Conservation (phyloP, 768 basidiomycete species). For the Cyclocybe cylindracea region DNA sequence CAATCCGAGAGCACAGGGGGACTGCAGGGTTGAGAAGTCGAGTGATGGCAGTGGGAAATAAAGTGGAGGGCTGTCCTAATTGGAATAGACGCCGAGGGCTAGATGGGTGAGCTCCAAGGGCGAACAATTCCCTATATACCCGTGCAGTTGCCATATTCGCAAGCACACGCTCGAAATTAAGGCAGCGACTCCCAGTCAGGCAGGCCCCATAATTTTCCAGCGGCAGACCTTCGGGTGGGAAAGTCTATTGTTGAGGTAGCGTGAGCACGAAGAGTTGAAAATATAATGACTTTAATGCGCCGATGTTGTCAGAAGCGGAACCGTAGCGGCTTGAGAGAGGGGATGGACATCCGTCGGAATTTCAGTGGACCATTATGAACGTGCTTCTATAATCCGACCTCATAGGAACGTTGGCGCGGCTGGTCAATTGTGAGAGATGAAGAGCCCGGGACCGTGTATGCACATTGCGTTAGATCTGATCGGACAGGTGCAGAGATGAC, state of each 20-base stretch:
- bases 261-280: slow-evolving; percentile 2
- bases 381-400: neutral
- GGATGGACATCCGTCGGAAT: slow-evolving; percentile 17
- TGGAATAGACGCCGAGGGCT: no score
- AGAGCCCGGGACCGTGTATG: neutral
- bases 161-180: slow-evolving; percentile 1
- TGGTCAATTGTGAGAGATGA: neutral
- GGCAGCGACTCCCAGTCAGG: neutral
- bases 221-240: slow-evolving; percentile 14
- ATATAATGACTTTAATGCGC: slow-evolving; percentile 4
- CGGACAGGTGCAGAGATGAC: neutral
- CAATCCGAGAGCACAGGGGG: no score
- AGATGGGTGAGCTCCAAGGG: no score
- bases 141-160: slow-evolving; percentile 1
- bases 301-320: slow-evolving; percentile 7
- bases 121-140: no score
- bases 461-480: neutral
- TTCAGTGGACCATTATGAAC: slow-evolving; percentile 13
- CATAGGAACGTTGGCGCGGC: neutral
- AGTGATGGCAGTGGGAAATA: no score
- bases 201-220: neutral
- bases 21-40: no score
- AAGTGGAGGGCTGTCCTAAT: no score
- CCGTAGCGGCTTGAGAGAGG: slow-evolving; percentile 6
- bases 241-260: slow-evolving; percentile 7